phyloP scores from a whole-genome alignment of 2,329 filamentous ascomycete genomes.

The Aspergillus arachidicola region DNA sequence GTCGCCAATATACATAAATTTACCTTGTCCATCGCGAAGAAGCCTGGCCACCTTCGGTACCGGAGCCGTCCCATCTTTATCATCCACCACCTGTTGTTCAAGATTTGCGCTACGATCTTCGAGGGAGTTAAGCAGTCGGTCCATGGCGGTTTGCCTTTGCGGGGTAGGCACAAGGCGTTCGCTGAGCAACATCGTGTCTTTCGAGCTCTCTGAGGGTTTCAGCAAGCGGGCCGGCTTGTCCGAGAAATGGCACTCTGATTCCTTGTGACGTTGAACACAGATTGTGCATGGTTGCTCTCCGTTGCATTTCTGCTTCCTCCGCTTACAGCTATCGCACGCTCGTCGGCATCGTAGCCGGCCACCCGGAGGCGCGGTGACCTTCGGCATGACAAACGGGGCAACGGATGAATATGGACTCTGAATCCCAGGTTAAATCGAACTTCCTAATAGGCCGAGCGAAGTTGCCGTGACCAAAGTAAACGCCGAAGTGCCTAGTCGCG shows the following conservation, averaged over 20 bases:
- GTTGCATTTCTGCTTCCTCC: conserved; percentile 56
- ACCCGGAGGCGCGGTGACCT: conserved; percentile 32
- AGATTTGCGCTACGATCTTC: conserved; percentile 34
- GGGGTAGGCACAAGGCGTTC: conserved; percentile 33
- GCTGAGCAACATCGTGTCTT: conserved; percentile 37
- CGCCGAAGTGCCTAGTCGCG: not conserved
- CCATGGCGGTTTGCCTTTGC: conserved; percentile 38
- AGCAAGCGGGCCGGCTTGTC: conserved; percentile 39
- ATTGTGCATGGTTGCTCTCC: conserved; percentile 55
- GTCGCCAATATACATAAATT: conserved; percentile 58
- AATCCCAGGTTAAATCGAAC: not conserved
- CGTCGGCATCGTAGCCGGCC: conserved; percentile 39
- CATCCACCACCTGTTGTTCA: conserved; percentile 32
- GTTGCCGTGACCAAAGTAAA: not conserved
- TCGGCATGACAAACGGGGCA: conserved; percentile 27
- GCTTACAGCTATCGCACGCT: conserved; percentile 51
- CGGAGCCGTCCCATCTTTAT: conserved; percentile 36
- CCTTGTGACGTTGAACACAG: conserved; percentile 48
- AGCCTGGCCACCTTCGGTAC: conserved; percentile 48
- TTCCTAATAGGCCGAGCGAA: not conserved
- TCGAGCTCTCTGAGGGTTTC: conserved; percentile 28
- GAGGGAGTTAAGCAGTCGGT: conserved; percentile 35
- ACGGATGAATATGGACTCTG: not conserved
- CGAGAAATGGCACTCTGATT: conserved; percentile 45
- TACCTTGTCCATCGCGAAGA: conserved; percentile 55